A percentile compares a stretch with the other conserved stretches of the same genome.
Evolutionary conservation across 176 grass and related monocot genomes (phyloP).

Genomic region (bread wheat (Triticum aestivum)): DNA sequence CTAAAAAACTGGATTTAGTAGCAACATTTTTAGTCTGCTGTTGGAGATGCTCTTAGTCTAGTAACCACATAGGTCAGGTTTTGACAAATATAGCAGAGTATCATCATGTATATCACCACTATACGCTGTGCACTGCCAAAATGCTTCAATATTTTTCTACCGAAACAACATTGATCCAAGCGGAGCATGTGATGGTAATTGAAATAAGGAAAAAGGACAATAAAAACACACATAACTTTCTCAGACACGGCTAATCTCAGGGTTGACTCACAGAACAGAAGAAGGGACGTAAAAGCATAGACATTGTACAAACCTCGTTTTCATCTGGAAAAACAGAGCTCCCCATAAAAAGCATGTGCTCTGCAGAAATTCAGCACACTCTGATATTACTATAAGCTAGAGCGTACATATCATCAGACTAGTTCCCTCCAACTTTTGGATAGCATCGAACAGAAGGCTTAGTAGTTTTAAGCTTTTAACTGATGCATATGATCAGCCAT

Average conservation of each 20-base stretch:
- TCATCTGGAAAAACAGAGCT: conserved; percentile 97
- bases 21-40: no score
- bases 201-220: conserved; percentile 5
- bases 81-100: background rate
- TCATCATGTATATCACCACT: conserved; percentile 6
- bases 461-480: conserved; percentile 12
- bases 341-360: conserved; percentile 99
- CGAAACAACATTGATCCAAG: background rate
- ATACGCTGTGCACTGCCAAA: background rate
- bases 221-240: conserved; percentile 6
- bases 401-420: background rate
- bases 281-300: background rate
- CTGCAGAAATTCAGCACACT: conserved; percentile 45
- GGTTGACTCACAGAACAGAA: background rate
- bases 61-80: background rate
- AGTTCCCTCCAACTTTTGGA: conserved; percentile 16
- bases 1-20: no score
- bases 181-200: conserved; percentile 1
- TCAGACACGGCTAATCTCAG: background rate
- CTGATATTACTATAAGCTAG: conserved; percentile 14
- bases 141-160: background rate
- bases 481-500: background rate
- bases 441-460: conserved; percentile 25
- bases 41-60: background rate
- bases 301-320: conserved; percentile 77